Percentiles rank a stretch among this genome's conserved stretches.
Conservation (phyloP, 1,139 yeast species). For the Hyphopichia burtonii region DNA sequence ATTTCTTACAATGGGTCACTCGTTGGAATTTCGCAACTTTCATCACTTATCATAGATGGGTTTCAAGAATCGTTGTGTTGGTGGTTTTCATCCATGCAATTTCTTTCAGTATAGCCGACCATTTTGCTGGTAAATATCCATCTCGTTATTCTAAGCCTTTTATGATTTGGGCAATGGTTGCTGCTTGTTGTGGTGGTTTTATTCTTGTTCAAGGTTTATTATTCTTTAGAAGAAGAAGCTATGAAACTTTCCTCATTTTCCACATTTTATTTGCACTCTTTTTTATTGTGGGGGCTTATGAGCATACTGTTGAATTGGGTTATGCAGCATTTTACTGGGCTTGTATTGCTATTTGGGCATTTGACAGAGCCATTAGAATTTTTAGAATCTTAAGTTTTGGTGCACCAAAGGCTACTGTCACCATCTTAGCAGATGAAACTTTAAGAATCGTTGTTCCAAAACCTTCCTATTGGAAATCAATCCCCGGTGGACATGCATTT, state of each 20-base stretch:
- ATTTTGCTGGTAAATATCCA: slow-evolving; percentile 13
- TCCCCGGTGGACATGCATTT: slow-evolving; percentile 51
- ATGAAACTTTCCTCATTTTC: slow-evolving; percentile 36
- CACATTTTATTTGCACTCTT: slow-evolving; percentile 39
- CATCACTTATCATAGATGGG: slow-evolving; percentile 31
- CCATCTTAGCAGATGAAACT: slow-evolving; percentile 37
- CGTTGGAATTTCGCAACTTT: slow-evolving; percentile 32
- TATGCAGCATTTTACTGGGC: slow-evolving; percentile 36
- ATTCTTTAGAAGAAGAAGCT: slow-evolving; percentile 35
- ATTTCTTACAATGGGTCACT: slow-evolving; percentile 31
- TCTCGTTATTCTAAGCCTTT: slow-evolving; percentile 28
- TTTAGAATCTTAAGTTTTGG: slow-evolving; percentile 32
- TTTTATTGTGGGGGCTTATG: slow-evolving; percentile 37
- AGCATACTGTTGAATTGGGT: slow-evolving; percentile 35
- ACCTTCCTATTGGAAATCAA: slow-evolving; percentile 35
- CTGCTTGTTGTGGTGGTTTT: slow-evolving; percentile 32
- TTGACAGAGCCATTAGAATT: slow-evolving; percentile 37
- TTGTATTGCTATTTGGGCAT: slow-evolving; percentile 38
- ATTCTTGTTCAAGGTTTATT: slow-evolving; percentile 35
- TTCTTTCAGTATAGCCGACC: slow-evolving; percentile 17
- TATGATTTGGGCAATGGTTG: slow-evolving; percentile 50
- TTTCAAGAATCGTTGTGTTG: slow-evolving; percentile 22
- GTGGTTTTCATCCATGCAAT: slow-evolving; percentile 25
- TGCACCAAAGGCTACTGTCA: slow-evolving; percentile 30
- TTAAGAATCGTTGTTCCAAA: slow-evolving; percentile 37